These are phyloP conservation scores for Termitomyces sp. DNA, from an alignment of 768 basidiomycete genomes.

Conservation along the genomic window DNA sequence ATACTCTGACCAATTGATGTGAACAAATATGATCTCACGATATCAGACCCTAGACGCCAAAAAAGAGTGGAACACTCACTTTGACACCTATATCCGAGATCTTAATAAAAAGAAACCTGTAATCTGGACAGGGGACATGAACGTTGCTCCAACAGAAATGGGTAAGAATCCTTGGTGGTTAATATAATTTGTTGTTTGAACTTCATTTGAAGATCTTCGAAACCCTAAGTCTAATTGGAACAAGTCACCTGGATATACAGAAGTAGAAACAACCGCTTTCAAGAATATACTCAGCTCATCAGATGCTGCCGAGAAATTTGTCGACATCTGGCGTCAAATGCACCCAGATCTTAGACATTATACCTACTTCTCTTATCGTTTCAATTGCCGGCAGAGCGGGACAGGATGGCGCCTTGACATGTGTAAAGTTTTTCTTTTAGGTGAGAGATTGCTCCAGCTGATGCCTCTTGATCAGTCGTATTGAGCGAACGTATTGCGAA, in stretches of 20 bases:
- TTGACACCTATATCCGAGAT: slow-evolving; percentile 66
- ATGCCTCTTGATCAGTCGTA: slow-evolving; percentile 48
- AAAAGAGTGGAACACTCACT: slow-evolving; percentile 76
- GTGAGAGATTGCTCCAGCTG: background rate
- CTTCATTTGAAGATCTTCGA: slow-evolving; percentile 48
- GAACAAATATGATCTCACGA: background rate
- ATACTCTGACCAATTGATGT: background rate
- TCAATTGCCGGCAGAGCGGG: slow-evolving; percentile 75
- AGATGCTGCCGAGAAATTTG: slow-evolving; percentile 42
- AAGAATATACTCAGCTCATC: slow-evolving; percentile 60
- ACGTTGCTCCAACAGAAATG: slow-evolving; percentile 76
- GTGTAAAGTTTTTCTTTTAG: slow-evolving; percentile 43
- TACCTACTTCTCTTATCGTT: slow-evolving; percentile 83
- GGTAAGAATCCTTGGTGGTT: slow-evolving; percentile 33
- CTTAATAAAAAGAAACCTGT: slow-evolving; percentile 80
- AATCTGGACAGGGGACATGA: slow-evolving; percentile 86
- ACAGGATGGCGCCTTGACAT: slow-evolving; percentile 88
- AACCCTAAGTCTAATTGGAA: slow-evolving; percentile 81
- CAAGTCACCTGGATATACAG: slow-evolving; percentile 83
- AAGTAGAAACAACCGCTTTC: slow-evolving; percentile 76
- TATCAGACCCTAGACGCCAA: slow-evolving; percentile 72
- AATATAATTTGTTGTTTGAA: background rate
- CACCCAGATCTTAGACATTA: slow-evolving; percentile 73
- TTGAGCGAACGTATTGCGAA: slow-evolving; percentile 65
- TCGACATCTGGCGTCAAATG: slow-evolving; percentile 76